phyloP scores from a whole-genome alignment of 768 basidiomycete species.

The Lentinula boryana region DNA sequence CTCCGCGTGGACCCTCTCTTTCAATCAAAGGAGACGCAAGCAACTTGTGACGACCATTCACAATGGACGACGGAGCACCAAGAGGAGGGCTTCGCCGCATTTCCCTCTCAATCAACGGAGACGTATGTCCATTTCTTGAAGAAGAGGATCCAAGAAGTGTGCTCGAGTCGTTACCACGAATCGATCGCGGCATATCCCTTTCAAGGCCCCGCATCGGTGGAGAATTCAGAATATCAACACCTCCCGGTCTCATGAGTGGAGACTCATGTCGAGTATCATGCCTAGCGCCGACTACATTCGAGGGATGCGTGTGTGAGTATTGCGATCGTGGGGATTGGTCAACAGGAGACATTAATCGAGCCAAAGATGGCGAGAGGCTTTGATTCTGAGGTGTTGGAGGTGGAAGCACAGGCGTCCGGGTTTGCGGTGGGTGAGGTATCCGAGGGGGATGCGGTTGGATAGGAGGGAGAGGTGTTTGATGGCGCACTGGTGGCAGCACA shows the following conservation, averaged over 20 bases:
- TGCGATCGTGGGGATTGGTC: conserved; percentile 7
- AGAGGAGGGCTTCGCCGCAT: neutral
- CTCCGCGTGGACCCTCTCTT: neutral
- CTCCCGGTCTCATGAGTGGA: conserved; percentile 4
- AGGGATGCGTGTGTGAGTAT: neutral
- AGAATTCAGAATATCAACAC: conserved; percentile 4
- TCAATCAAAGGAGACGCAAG: neutral
- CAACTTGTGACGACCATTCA: neutral
- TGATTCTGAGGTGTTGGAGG: conserved; percentile 38
- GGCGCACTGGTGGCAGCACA: conserved; percentile 13
- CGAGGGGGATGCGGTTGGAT: conserved; percentile 26
- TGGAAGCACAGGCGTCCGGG: conserved; percentile 17
- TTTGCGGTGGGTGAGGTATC: conserved; percentile 6
- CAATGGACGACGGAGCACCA: neutral
- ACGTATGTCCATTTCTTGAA: neutral
- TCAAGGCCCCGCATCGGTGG: conserved; percentile 5
- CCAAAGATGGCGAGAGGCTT: conserved; percentile 56
- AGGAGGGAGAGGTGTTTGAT: conserved; percentile 10
- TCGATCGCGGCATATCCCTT: neutral
- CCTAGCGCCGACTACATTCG: neutral
- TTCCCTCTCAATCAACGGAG: neutral
- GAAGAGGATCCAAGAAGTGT: neutral
- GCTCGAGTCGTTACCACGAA: neutral
- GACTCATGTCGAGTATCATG: neutral
- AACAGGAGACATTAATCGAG: conserved; percentile 56